A percentile compares a stretch with the other conserved stretches of the same genome.
Conservation (phyloP, 352 stramenopile genomes). For the Pythium utonaiense region DNA sequence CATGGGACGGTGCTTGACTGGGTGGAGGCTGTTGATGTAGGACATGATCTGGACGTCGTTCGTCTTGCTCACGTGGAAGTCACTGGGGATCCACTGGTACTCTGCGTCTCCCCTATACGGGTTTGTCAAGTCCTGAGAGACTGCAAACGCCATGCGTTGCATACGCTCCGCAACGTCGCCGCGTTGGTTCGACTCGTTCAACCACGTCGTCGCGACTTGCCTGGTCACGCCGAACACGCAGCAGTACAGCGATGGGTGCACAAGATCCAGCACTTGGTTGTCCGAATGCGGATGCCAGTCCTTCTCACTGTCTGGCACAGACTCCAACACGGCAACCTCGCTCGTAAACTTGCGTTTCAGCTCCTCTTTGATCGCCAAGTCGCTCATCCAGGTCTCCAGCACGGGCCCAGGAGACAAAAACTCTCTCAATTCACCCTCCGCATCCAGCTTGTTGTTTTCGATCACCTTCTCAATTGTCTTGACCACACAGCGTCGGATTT, state of each 20-base stretch:
- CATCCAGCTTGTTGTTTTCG: too few relatives aligned
- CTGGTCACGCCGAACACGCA: slow-evolving; percentile 40
- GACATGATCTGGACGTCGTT: slow-evolving; percentile 23
- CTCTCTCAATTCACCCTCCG: background rate
- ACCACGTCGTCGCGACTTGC: background rate
- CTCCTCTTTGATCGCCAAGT: slow-evolving; percentile 21
- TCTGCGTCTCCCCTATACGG: slow-evolving; percentile 5
- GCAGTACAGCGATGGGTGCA: slow-evolving; percentile 64
- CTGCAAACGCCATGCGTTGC: slow-evolving; percentile 26
- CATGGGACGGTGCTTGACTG: slow-evolving; percentile 17
- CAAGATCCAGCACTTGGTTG: slow-evolving; percentile 49
- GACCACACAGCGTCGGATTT: slow-evolving; percentile 13
- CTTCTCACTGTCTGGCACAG: slow-evolving; percentile 37
- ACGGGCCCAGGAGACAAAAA: slow-evolving; percentile 32
- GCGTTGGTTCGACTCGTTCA: background rate
- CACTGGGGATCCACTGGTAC: slow-evolving; percentile 34
- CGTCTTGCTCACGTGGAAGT: slow-evolving; percentile 16
- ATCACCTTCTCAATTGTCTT: slow-evolving; percentile 20
- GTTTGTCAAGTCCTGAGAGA: slow-evolving; percentile 15
- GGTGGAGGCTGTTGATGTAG: slow-evolving; percentile 43
- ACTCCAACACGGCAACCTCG: slow-evolving; percentile 30
- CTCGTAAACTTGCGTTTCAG: slow-evolving; percentile 28
- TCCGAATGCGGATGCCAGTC: slow-evolving; percentile 57
- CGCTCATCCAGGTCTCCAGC: slow-evolving; percentile 36
- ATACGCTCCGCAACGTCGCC: slow-evolving; percentile 29